phyloP scores from a whole-genome alignment of 2,329 filamentous ascomycete species.

The Aspergillus persii region DNA sequence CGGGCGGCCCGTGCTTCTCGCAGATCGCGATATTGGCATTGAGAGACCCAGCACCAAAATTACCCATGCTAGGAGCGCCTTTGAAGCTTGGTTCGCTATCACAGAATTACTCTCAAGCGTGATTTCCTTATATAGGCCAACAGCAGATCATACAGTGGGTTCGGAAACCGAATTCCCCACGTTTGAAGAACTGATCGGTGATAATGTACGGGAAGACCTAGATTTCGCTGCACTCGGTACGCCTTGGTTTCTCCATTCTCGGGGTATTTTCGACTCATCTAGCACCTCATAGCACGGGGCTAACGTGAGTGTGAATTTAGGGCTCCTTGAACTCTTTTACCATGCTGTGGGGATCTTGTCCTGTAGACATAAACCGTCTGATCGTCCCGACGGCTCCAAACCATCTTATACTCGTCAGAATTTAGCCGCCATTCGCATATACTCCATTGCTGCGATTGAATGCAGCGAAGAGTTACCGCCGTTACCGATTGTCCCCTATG shows the following conservation, averaged over 20 bases:
- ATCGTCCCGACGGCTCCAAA: slow-evolving; percentile 45
- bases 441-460: slow-evolving; percentile 50
- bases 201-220: slow-evolving; percentile 23
- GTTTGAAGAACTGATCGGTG: slow-evolving; percentile 35
- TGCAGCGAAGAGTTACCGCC: slow-evolving; percentile 48
- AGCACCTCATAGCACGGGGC: too few relatives aligned
- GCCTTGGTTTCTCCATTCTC: background rate
- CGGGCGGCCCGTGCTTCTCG: slow-evolving; percentile 39
- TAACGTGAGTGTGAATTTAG: slow-evolving; percentile 22
- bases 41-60: slow-evolving; percentile 24
- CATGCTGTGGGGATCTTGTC: slow-evolving; percentile 57
- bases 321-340: slow-evolving; percentile 56
- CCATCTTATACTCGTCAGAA: slow-evolving; percentile 55
- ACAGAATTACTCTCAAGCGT: slow-evolving; percentile 38
- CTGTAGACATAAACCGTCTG: slow-evolving; percentile 45
- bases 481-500: slow-evolving; percentile 56
- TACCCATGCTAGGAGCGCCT: slow-evolving; percentile 22
- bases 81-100: slow-evolving; percentile 39
- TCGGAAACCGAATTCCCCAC: slow-evolving; percentile 41
- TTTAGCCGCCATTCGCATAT: slow-evolving; percentile 55
- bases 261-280: too few relatives aligned
- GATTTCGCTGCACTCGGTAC: slow-evolving; percentile 31
- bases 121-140: slow-evolving; percentile 41
- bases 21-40: slow-evolving; percentile 41
- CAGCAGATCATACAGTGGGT: slow-evolving; percentile 31